Evolutionary conservation across 192 early-diverging fungal genomes (phyloP).

Genomic region (Chytriomyces sp.): DNA sequence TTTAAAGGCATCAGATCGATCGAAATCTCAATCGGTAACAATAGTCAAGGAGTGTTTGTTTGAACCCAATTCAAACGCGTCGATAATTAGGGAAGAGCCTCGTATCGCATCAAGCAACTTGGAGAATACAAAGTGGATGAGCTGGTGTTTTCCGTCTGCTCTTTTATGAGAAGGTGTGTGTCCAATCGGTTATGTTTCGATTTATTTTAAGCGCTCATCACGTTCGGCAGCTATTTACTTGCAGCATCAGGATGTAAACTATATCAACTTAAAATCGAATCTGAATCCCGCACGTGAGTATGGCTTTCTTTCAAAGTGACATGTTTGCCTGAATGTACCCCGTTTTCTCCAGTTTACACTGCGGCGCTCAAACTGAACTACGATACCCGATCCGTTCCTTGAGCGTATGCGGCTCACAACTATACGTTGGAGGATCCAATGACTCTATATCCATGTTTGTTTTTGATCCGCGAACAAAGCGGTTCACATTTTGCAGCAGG

Average conservation of each 20-base stretch:
- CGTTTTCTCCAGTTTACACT: conserved; percentile 42
- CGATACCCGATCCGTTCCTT: conserved; percentile 51
- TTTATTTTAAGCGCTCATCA: no score
- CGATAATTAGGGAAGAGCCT: no score
- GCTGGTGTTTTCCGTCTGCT: conserved; percentile 42
- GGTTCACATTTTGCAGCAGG: conserved; percentile 50
- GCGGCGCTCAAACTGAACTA: conserved; percentile 37
- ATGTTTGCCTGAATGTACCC: conserved; percentile 3
- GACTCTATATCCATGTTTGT: conserved; percentile 45
- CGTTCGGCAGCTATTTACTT: conserved; percentile 46
- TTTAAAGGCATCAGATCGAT: conserved; percentile 44
- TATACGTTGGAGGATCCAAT: conserved; percentile 42
- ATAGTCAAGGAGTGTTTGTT: conserved; percentile 3
- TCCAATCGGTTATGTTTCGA: no score
- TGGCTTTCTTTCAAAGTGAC: conserved; percentile 9
- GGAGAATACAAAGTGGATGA: conserved; percentile 43
- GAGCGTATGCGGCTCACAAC: conserved; percentile 32
- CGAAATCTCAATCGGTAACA: not conserved
- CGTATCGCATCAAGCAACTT: conserved; percentile 46
- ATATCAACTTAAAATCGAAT: conserved; percentile 57
- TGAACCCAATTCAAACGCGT: conserved; percentile 2
- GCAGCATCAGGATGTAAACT: conserved; percentile 43
- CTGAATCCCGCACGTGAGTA: conserved; percentile 48
- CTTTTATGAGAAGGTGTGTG: conserved; percentile 49
- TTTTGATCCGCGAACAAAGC: conserved; percentile 44